Evolutionary conservation across 2,329 filamentous ascomycete genomes (phyloP).

Genomic region (Acrodontium crateriforme): DNA sequence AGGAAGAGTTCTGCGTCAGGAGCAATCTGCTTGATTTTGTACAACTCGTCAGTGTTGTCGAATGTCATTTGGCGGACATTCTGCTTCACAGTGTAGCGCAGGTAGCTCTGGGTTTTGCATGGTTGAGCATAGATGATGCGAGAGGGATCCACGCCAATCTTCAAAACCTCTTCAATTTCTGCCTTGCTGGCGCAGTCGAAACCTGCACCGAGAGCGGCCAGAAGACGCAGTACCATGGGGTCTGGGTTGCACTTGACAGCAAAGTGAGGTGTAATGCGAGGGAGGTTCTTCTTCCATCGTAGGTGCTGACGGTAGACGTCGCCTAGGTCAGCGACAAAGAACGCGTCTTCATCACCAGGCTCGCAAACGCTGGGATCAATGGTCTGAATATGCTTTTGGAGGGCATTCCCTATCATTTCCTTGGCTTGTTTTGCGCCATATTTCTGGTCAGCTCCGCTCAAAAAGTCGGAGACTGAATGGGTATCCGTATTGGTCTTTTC

Average conservation of each 20-base stretch:
- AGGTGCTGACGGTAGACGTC: slow-evolving; percentile 98
- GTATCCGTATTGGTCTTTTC: slow-evolving; percentile 20
- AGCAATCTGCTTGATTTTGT: slow-evolving; percentile 90
- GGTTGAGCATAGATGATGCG: slow-evolving; percentile 98
- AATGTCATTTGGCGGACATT: slow-evolving; percentile 98
- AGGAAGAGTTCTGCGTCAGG: slow-evolving; percentile 83
- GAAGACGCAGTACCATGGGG: slow-evolving; percentile 71
- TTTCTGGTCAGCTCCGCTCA: slow-evolving; percentile 24
- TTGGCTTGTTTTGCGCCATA: slow-evolving; percentile 46
- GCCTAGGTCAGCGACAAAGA: slow-evolving; percentile 95
- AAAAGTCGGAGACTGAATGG: slow-evolving; percentile 12
- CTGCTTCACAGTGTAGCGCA: slow-evolving; percentile 72
- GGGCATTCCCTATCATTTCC: slow-evolving; percentile 70
- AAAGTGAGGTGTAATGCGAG: slow-evolving; percentile 91
- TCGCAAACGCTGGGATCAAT: slow-evolving; percentile 82
- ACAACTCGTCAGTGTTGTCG: slow-evolving; percentile 93
- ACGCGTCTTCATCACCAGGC: slow-evolving; percentile 89
- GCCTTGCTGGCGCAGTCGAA: slow-evolving; percentile 98
- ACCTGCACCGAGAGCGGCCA: slow-evolving; percentile 77
- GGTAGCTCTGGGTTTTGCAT: slow-evolving; percentile 98
- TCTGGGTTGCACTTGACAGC: slow-evolving; percentile 99
- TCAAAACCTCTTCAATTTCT: slow-evolving; percentile 85
- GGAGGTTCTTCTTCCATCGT: slow-evolving; percentile 91
- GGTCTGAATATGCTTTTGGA: slow-evolving; percentile 69
- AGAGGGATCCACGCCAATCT: slow-evolving; percentile 66